Base-by-base conservation (phyloP, 2,329 filamentous ascomycete species). In the Dothistroma septosporum region DNA sequence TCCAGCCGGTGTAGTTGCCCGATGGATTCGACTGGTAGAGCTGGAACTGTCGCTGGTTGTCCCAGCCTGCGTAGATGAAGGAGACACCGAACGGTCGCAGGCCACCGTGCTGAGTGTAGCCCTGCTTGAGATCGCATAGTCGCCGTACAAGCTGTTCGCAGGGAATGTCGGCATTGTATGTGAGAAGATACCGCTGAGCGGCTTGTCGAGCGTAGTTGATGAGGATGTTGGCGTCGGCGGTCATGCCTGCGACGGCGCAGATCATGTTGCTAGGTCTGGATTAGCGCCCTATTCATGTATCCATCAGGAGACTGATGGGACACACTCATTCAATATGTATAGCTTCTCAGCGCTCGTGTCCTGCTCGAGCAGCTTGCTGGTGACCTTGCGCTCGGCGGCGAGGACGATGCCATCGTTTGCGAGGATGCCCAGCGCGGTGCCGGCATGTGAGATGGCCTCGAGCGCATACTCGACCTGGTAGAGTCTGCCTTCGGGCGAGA, bases 291-390 rank as follows among this genome's bases (percentile, higher is more conserved):
- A 24, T 31, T 53, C 7, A 24, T 41, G 12, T 48, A 28, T 28
- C 8, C 7, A 21, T 46, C 21, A 22, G n/a, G 19, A 33, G 2
- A 11, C 33, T 54, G 33, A 58, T 9, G 33, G 73, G 3, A 63
- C 89, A 65, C 82, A 97, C 93, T 99, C 94, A 72, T 99, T 99
- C 72, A 99, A 82, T 73, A 96, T 97, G 80, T 99, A 99, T 70
- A 99, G 91, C 87, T 99, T 99, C 87, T 99, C 94, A 55, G 94
- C 95, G 58, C 94, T 97, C 66, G 95, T 99, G 80, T 99, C 94
- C 82, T 99, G 95, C 84, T 99, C 94, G 75, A 99, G 80, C 75
- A 99, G 84, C 86, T 99, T 99, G 80, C 94, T 97, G 64, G 94
- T 99, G 72, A 99, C 94, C 82, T 99, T 99, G 76, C 94, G 87